Base-by-base conservation (phyloP, 495 filamentous ascomycete species). In the Parathielavia appendiculata region DNA sequence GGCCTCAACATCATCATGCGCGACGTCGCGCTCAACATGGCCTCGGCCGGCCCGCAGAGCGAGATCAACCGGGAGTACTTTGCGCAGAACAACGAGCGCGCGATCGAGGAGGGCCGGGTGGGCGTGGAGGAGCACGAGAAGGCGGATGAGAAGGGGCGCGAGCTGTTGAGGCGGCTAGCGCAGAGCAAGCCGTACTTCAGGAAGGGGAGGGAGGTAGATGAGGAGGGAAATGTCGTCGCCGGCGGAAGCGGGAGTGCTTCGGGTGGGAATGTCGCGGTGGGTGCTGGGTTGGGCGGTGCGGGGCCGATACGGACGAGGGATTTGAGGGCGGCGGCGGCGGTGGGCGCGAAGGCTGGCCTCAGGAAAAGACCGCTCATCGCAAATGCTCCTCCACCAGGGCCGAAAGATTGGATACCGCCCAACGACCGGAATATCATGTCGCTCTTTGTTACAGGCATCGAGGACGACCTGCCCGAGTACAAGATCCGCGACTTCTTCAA, bases 21-120 rank as follows among this genome's bases (percentile, higher is more conserved):
- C 61, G 93, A 98, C 77, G 92, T 93, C n/a, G 93, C 93, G 1
- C 81, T 98, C 51, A 96, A 97, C 77, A 92, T 98, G 82, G 87
- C 97, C 19, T 90, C 91, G 12, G 91, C 92, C 1, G 93, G 93
- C 2, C 93, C 93, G 3, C 80, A 88, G 60, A 93, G 89, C 72
- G 85, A 86, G 30, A 87, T 97, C 69, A 98, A 98, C 74, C 81
- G 93, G 63, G 90, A 98, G 76, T 98, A 91, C 73, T 98, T 93
- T 72, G 93, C 93, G 11, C 93, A 98, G 70, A 90, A 96, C 62
- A 89, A 97, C 72, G 95, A 98, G 77, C 87, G 86, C 69, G 91
- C 92, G 56, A 86, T 98, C 49, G 91, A 96, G 66, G 92, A 97
- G 63, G 95, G 93, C 0, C 75, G 89, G 41, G 78, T 78, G 8